These are phyloP conservation scores for Kurtzmaniella quercitrusa DNA, from an alignment of 1,139 yeast species.

Conservation along the genomic window DNA sequence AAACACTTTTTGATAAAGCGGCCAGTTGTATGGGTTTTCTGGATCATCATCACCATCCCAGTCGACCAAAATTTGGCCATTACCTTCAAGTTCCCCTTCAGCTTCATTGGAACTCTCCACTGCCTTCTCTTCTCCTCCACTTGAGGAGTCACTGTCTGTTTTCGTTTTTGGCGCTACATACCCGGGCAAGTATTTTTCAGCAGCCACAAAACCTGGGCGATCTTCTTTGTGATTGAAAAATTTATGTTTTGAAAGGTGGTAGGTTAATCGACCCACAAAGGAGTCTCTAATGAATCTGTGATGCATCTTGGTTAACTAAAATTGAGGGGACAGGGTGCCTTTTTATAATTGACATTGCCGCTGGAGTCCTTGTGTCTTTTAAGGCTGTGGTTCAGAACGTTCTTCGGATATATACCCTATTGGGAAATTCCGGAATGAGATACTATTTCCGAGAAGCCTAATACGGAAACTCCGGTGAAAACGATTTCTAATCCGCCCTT, in stretches of 20 bases:
- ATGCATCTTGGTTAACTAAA: background rate
- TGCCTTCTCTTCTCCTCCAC: background rate
- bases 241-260: slow-evolving; percentile 29
- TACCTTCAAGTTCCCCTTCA: background rate
- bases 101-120: background rate
- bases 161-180: slow-evolving; percentile 2
- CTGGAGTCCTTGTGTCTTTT: background rate
- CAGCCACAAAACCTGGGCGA: slow-evolving; percentile 24
- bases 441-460: background rate
- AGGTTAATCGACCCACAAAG: slow-evolving; percentile 29
- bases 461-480: background rate
- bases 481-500: background rate
- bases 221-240: slow-evolving; percentile 30
- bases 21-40: slow-evolving; percentile 58
- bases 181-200: slow-evolving; percentile 23
- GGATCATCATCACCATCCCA: slow-evolving; percentile 55
- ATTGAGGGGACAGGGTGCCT: background rate
- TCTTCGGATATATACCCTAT: background rate
- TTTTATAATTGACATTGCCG: background rate
- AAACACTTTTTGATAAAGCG: slow-evolving; percentile 29
- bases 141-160: background rate
- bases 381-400: background rate
- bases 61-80: slow-evolving; percentile 14
- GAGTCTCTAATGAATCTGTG: slow-evolving; percentile 26
- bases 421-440: background rate